phyloP scores from a whole-genome alignment of 1,284 basidiomycete genomes.

The Dichomitus squalens region DNA sequence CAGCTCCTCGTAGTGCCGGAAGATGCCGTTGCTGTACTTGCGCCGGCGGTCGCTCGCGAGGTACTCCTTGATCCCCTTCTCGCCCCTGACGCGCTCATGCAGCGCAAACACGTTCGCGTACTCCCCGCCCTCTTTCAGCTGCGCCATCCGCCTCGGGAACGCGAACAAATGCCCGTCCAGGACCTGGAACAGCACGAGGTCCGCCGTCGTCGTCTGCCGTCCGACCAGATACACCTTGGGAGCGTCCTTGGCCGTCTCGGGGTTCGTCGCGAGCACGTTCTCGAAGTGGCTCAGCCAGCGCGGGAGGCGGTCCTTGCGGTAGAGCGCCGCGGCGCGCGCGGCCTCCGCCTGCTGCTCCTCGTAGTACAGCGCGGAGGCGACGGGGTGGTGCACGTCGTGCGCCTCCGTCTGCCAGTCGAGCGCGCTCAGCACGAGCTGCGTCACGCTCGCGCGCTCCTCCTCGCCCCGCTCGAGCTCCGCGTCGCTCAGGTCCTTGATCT shows the following conservation, averaged over 20 bases:
- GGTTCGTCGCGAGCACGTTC: constrained; percentile 37
- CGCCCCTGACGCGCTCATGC: constrained; percentile 33
- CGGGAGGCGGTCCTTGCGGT: constrained; percentile 46
- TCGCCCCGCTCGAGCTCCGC: constrained; percentile 28
- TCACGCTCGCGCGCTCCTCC: constrained; percentile 35
- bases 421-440: constrained; percentile 46
- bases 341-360: constrained; percentile 48
- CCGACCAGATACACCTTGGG: constrained; percentile 41
- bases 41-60: constrained; percentile 42
- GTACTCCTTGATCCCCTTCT: constrained; percentile 45
- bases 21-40: constrained; percentile 44
- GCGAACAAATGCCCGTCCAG: constrained; percentile 45
- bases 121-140: constrained; percentile 30
- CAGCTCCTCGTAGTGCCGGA: constrained; percentile 49
- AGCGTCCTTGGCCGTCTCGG: constrained; percentile 26
- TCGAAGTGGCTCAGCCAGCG: constrained; percentile 49
- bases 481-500: constrained; percentile 16
- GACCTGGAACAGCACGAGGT: constrained; percentile 49
- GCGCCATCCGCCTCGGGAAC: constrained; percentile 44
- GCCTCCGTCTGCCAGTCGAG: constrained; percentile 46
- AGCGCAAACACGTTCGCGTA: constrained; percentile 39
- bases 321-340: constrained; percentile 36
- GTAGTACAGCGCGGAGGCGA: constrained; percentile 41
- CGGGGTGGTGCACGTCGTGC: constrained; percentile 42
- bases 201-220: constrained; percentile 44